Conservation (phyloP, 202 grass and related monocot species). For the Brachypodium distachyon region DNA sequence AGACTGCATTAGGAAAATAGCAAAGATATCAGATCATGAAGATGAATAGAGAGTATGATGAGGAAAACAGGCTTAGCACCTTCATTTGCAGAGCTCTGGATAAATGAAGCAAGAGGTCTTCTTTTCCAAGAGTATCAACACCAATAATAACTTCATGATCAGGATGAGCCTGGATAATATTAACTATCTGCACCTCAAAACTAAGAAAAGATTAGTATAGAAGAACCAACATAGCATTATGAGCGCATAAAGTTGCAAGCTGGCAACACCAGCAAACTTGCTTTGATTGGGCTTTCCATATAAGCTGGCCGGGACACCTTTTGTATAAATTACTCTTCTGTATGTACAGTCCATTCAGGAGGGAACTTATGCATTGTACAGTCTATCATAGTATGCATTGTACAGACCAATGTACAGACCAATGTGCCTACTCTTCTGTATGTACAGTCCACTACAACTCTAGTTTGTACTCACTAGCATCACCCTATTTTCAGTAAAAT, state of each 20-base stretch:
- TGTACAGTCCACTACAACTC: background rate
- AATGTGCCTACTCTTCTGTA: too few relatives aligned
- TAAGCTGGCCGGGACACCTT: too few relatives aligned
- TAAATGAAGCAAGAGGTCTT: constrained; percentile 71
- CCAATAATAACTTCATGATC: constrained; percentile 79
- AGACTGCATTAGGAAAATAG: background rate
- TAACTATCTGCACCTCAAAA: constrained; percentile 46
- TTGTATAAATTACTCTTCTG: too few relatives aligned
- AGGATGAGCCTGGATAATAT: constrained; percentile 55
- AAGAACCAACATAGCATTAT: background rate
- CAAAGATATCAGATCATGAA: background rate
- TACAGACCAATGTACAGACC: too few relatives aligned
- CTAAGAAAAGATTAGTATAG: background rate
- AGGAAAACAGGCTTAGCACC: constrained; percentile 28
- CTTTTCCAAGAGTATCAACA: constrained; percentile 79
- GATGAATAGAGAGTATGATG: background rate
- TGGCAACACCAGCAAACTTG: too few relatives aligned
- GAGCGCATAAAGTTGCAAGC: too few relatives aligned
- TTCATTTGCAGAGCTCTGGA: constrained; percentile 65
- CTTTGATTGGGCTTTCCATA: too few relatives aligned
- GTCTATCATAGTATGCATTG: too few relatives aligned
- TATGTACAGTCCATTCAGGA: background rate
- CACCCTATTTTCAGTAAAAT: background rate
- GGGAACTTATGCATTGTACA: background rate
- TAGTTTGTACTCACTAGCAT: background rate